Evolutionary conservation across 768 basidiomycete genomes (phyloP).

Genomic region (Daedaleopsis nitida): DNA sequence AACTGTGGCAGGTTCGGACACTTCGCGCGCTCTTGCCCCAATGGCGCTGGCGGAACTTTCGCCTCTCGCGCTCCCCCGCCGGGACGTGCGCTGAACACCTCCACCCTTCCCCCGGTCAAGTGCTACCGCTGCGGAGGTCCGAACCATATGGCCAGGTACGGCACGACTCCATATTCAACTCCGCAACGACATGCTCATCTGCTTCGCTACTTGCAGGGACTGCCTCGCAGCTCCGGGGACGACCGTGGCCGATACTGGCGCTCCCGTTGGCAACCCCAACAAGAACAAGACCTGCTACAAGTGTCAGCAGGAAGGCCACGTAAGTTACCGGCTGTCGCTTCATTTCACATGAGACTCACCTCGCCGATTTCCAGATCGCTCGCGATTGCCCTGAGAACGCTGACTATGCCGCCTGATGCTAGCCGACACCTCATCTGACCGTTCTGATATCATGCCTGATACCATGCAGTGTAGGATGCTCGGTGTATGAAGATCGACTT

Average conservation of each 20-base stretch:
- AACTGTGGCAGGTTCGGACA: slow-evolving; percentile 84
- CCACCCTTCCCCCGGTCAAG: slow-evolving; percentile 79
- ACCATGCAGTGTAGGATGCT: slow-evolving; percentile 15
- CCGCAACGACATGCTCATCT: slow-evolving; percentile 4
- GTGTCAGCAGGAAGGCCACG: slow-evolving; percentile 87
- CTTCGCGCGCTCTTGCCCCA: slow-evolving; percentile 76
- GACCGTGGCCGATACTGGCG: slow-evolving; percentile 46
- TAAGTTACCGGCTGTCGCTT: slow-evolving; percentile 40
- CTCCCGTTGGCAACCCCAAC: slow-evolving; percentile 49
- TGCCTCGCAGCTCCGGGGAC: slow-evolving; percentile 76
- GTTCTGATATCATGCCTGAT: slow-evolving; percentile 2
- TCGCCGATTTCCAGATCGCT: slow-evolving; percentile 29
- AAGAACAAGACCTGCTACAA: slow-evolving; percentile 86
- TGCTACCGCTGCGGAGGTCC: slow-evolving; percentile 90
- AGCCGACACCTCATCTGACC: slow-evolving; percentile 8
- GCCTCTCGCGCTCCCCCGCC: slow-evolving; percentile 72
- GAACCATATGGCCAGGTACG: slow-evolving; percentile 82
- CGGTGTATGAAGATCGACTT: slow-evolving; percentile 17
- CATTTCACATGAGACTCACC: background rate
- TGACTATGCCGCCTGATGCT: slow-evolving; percentile 27
- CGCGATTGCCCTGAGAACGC: slow-evolving; percentile 37
- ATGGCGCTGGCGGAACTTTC: slow-evolving; percentile 49
- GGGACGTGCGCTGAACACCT: slow-evolving; percentile 73
- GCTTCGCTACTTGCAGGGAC: slow-evolving; percentile 49
- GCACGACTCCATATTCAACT: slow-evolving; percentile 6